Conservation (phyloP, 23 red algal genomes). For the Rhodosorus marinus region DNA sequence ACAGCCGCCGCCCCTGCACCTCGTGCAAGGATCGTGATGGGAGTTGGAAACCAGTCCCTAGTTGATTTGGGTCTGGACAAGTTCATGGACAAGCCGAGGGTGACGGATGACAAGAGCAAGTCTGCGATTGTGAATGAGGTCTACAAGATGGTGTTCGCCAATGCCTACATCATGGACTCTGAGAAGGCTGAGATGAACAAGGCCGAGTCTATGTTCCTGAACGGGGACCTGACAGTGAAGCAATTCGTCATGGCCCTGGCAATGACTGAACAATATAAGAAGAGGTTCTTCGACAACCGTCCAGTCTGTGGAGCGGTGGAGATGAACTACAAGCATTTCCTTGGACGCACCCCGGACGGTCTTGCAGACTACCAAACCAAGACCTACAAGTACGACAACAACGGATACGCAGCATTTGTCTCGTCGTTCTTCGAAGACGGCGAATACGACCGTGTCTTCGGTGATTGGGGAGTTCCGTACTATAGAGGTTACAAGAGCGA, state of each 20-base stretch:
- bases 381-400: constrained; percentile 23
- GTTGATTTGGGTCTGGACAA: constrained; percentile 54
- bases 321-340: constrained; percentile 60
- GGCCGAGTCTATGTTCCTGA: constrained; percentile 13
- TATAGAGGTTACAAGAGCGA: constrained; percentile 44
- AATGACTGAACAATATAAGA: constrained; percentile 24
- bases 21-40: no score
- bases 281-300: constrained; percentile 38
- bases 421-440: constrained; percentile 31
- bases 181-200: constrained; percentile 28
- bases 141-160: constrained; percentile 59
- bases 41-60: constrained; percentile 40
- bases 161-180: constrained; percentile 50
- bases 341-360: constrained; percentile 32
- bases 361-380: constrained; percentile 8
- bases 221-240: constrained; percentile 6
- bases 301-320: constrained; percentile 44
- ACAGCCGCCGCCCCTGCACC: no score
- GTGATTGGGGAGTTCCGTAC: constrained; percentile 30
- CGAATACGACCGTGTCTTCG: constrained; percentile 20
- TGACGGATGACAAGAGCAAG: no score
- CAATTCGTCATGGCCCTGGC: constrained; percentile 51
- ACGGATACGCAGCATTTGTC: constrained; percentile 35
- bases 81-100: no score
- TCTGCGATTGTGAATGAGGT: no score